Evolutionary conservation across 2,329 filamentous ascomycete species (phyloP).

Genomic region (Neonectria coccinea): DNA sequence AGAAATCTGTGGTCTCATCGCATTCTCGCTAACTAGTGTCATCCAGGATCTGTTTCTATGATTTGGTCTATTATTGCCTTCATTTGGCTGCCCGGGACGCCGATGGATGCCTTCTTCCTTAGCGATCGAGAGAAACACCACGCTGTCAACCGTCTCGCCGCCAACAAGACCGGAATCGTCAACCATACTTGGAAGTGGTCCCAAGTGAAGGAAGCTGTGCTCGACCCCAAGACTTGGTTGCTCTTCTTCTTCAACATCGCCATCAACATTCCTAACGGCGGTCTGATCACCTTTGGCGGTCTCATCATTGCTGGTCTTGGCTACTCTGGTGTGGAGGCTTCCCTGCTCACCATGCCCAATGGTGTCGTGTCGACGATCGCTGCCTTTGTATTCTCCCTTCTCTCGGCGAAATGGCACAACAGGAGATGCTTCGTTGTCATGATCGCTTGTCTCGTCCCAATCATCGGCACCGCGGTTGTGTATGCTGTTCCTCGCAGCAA

Average conservation of each 20-base stretch:
- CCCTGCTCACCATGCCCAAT: slow-evolving; percentile 22
- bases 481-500: slow-evolving; percentile 27
- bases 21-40: not conserved
- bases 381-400: slow-evolving; percentile 23
- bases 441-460: slow-evolving; percentile 25
- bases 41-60: slow-evolving; percentile 18
- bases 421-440: slow-evolving; percentile 15
- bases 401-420: slow-evolving; percentile 18
- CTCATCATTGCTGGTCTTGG: slow-evolving; percentile 27
- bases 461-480: slow-evolving; percentile 28
- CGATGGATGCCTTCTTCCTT: slow-evolving; percentile 29
- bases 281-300: slow-evolving; percentile 41
- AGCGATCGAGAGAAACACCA: slow-evolving; percentile 23
- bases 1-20: not conserved
- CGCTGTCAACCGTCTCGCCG: slow-evolving; percentile 19
- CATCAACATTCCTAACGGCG: slow-evolving; percentile 67
- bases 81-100: slow-evolving; percentile 26
- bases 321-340: slow-evolving; percentile 10
- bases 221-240: slow-evolving; percentile 67
- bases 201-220: slow-evolving; percentile 61
- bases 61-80: slow-evolving; percentile 25
- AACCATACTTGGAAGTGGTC: slow-evolving; percentile 59
- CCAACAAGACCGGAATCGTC: slow-evolving; percentile 45
- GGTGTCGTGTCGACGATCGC: slow-evolving; percentile 27
- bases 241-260: slow-evolving; percentile 62